These are phyloP conservation scores for Arctostaphylos glauca DNA, from an alignment of 148 eudicot genomes.

Conservation along the genomic window DNA sequence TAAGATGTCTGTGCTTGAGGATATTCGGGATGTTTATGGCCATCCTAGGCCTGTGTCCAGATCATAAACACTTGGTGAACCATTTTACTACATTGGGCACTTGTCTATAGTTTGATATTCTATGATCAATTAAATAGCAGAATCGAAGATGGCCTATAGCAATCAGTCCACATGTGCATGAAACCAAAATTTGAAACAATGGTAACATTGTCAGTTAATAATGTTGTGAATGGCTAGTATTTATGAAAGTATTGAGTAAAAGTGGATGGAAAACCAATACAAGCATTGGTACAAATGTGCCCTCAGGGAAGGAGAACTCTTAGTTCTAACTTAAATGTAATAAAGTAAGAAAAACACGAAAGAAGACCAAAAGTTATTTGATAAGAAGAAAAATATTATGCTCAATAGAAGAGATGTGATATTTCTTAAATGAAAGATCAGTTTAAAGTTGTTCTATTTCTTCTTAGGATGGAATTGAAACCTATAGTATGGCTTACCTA, in stretches of 20 bases:
- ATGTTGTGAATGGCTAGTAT: neutral
- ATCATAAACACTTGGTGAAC: neutral
- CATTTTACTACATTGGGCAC: neutral
- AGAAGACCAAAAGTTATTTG: too few relatives aligned
- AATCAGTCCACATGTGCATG: too few relatives aligned
- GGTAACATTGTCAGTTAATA: neutral
- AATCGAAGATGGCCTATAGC: too few relatives aligned
- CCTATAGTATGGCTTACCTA: constrained; percentile 30
- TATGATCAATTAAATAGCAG: neutral
- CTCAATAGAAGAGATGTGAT: neutral
- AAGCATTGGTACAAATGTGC: neutral
- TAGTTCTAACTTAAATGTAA: too few relatives aligned
- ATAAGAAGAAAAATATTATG: too few relatives aligned
- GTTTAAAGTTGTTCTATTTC: neutral
- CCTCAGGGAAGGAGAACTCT: too few relatives aligned
- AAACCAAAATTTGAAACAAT: neutral
- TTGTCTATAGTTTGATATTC: neutral
- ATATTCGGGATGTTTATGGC: neutral
- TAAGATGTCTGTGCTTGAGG: neutral
- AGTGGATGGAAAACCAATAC: neutral
- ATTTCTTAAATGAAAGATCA: neutral
- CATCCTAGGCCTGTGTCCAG: neutral
- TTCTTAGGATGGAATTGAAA: neutral
- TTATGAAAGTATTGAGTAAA: neutral
- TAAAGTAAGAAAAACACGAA: too few relatives aligned